Conservation (phyloP, 768 basidiomycete genomes). For the Serendipita sp. region DNA sequence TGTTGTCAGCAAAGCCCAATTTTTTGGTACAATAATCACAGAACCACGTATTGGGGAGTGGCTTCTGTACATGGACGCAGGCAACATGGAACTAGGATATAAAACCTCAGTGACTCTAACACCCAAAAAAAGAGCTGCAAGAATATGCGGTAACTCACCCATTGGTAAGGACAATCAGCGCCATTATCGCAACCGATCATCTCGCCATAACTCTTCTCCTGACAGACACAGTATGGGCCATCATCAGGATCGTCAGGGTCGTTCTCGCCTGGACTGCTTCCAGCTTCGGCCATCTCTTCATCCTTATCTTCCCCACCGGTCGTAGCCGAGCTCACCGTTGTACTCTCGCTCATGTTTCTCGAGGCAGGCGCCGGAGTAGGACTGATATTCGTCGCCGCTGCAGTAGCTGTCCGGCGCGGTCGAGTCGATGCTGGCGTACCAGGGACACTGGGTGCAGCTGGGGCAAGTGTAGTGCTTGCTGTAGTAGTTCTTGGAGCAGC, state of each 20-base stretch:
- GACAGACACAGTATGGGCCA: not conserved
- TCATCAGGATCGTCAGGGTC: not conserved
- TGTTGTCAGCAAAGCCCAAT: conserved; percentile 3
- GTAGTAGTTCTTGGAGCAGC: not conserved
- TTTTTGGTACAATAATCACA: conserved; percentile 3
- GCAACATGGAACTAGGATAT: conserved; percentile 1
- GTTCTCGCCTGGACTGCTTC: not conserved
- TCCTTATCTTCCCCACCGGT: conserved; percentile 1
- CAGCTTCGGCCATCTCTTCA: not conserved
- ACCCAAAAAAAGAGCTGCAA: not conserved
- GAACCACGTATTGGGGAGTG: not conserved
- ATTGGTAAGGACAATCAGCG: conserved; percentile 4
- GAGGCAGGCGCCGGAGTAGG: not conserved
- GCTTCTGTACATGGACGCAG: conserved; percentile 3
- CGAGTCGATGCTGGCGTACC: not conserved
- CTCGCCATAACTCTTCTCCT: conserved; percentile 4
- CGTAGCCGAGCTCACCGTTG: not conserved
- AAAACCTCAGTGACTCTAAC: not conserved
- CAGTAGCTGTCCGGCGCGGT: not conserved
- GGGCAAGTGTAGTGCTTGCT: not conserved
- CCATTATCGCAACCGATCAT: conserved; percentile 5
- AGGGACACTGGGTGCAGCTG: not conserved
- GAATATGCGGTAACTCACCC: not conserved
- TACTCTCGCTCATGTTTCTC: not conserved
- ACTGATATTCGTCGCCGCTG: not conserved